Percentiles rank a stretch among this genome's conserved stretches.
Evolutionary conservation across 257 asterid genomes (phyloP).

Genomic region (Rhazya stricta): DNA sequence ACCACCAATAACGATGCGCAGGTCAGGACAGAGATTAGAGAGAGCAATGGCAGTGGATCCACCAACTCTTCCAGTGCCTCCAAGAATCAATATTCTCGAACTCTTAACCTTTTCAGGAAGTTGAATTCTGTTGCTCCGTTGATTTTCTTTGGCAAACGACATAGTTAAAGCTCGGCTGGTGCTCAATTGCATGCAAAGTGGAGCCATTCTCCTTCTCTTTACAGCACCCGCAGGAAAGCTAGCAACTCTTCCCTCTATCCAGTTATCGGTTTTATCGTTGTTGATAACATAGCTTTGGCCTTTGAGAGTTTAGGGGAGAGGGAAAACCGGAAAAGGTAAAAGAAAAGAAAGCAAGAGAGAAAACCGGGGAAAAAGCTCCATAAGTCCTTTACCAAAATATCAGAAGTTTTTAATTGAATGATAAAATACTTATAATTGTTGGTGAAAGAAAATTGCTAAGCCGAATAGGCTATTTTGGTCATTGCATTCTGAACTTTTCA

Average conservation of each 20-base stretch:
- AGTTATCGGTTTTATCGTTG: background rate
- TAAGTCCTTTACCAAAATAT: no score
- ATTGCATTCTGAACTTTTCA: no score
- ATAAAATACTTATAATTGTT: no score
- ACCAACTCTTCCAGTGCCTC: slow-evolving; percentile 99
- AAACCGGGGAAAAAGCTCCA: no score
- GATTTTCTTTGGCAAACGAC: slow-evolving; percentile 29
- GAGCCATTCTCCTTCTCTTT: slow-evolving; percentile 6
- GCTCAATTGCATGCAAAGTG: slow-evolving; percentile 44
- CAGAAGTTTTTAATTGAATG: no score
- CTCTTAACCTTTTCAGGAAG: slow-evolving; percentile 46
- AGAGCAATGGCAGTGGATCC: slow-evolving; percentile 89
- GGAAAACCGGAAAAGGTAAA: no score
- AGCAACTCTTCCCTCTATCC: background rate
- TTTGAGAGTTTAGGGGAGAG: background rate
- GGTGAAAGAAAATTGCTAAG: no score
- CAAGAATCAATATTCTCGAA: slow-evolving; percentile 62
- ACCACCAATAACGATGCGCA: slow-evolving; percentile 66
- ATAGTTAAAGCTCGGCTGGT: slow-evolving; percentile 24
- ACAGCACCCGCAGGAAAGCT: background rate
- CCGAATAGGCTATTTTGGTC: no score
- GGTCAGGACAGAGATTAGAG: slow-evolving; percentile 61
- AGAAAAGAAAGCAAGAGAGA: no score
- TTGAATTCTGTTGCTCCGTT: slow-evolving; percentile 29
- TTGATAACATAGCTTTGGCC: background rate